Conservation (phyloP, 768 basidiomycete species). For the Amanita rubescens region DNA sequence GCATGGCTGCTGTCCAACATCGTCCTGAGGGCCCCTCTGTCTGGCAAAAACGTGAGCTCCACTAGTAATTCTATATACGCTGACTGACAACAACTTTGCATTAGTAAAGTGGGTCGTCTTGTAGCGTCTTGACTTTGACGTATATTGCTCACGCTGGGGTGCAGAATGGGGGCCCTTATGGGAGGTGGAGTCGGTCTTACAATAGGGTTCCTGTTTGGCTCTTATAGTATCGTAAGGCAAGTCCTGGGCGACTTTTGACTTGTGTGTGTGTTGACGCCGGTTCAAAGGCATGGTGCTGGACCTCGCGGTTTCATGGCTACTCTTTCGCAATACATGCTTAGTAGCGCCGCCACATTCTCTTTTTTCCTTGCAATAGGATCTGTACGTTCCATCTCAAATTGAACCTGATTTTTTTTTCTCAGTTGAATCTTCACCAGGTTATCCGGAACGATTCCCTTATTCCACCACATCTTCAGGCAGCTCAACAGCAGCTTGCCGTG, state of each 20-base stretch:
- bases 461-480: conserved; percentile 56
- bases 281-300: conserved; percentile 74
- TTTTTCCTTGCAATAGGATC: conserved; percentile 97
- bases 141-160: conserved; percentile 12
- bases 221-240: conserved; percentile 85
- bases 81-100: conserved; percentile 11
- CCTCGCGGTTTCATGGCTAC: conserved; percentile 87
- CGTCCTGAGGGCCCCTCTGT: conserved; percentile 51
- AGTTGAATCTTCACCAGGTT: conserved; percentile 42
- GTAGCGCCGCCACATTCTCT: conserved; percentile 93
- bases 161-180: conserved; percentile 88
- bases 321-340: conserved; percentile 96
- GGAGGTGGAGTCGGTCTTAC: conserved; percentile 92
- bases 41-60: conserved; percentile 64
- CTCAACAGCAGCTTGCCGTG: conserved; percentile 48
- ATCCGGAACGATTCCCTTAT: conserved; percentile 74
- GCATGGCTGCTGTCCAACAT: conserved; percentile 22
- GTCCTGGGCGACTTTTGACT: conserved; percentile 16
- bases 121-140: conserved; percentile 1
- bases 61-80: conserved; percentile 3
- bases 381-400: conserved; percentile 34
- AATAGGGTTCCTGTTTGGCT: conserved; percentile 96
- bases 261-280: conserved; percentile 2
- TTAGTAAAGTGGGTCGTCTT: conserved; percentile 48
- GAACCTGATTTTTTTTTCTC: conserved; percentile 7